phyloP scores from a whole-genome alignment of 2,329 filamentous ascomycete genomes.

The Chaetomium globosum region DNA sequence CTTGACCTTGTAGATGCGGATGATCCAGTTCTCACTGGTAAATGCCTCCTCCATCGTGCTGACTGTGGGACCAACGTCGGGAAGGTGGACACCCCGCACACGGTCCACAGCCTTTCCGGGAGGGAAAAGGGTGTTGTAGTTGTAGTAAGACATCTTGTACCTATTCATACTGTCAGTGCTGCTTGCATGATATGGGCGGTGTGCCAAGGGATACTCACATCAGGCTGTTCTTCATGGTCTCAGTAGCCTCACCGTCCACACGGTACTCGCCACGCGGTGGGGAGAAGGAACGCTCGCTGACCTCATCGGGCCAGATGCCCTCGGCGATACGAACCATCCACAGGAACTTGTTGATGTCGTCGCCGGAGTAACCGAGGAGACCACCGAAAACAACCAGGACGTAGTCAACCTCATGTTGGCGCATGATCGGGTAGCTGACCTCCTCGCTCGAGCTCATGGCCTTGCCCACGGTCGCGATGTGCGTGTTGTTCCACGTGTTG shows the following conservation, averaged over 20 bases:
- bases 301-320: conserved; percentile 99
- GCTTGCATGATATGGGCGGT: neutral
- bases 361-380: conserved; percentile 93
- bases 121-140: conserved; percentile 90
- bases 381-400: conserved; percentile 97
- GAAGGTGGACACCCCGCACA: conserved; percentile 78
- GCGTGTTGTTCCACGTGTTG: conserved; percentile 99
- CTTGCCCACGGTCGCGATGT: conserved; percentile 98
- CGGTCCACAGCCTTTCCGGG: conserved; percentile 87
- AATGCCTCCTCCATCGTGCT: conserved; percentile 94
- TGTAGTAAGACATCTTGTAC: conserved; percentile 99
- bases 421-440: conserved; percentile 97
- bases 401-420: conserved; percentile 97
- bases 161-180: conserved; percentile 52
- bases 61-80: conserved; percentile 81
- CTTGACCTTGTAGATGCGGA: conserved; percentile 99
- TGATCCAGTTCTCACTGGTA: conserved; percentile 99
- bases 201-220: conserved; percentile 67
- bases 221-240: conserved; percentile 98
- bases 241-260: conserved; percentile 88
- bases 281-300: conserved; percentile 96
- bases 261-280: conserved; percentile 91
- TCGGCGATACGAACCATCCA: conserved; percentile 99
- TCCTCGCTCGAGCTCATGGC: conserved; percentile 98
- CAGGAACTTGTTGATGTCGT: conserved; percentile 99